Base-by-base conservation (phyloP, 345 rosid genomes). In the Syzygium aqueum region DNA sequence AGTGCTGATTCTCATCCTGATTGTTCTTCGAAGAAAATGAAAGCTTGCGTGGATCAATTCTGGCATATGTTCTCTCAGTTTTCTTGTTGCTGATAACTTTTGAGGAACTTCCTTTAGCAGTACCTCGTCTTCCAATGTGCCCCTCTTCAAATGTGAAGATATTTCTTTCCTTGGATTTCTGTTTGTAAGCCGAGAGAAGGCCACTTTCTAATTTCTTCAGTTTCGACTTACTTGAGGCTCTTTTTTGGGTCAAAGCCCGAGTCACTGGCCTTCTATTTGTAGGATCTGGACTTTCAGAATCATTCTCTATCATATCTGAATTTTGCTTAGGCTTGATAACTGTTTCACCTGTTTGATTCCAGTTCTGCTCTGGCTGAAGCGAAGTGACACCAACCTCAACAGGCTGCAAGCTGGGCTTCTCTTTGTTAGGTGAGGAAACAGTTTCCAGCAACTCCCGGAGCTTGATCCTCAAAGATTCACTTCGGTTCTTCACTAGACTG, bases 261-360 rank as follows among this genome's bases (percentile, higher is more conserved):
- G 97, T 95, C 88, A 92, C 91, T 61, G 96, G 96, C 88, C 95
- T 95, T 89, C 85, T 89, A 84, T 88, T 86, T 63, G 88, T 86
- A 87, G 63, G 87, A 84, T 91, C 92, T 83, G 95, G 95, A 90
- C 89, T 92, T 88, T 94, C 97, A 85, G 98, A 92, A 91, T 93
- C 99, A 85, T 94, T 92, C 94, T 96, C 99, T 84, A 94, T 94
- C 49, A 95, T 90, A 89, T 96, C 99, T 86, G 99, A 94, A 89
- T 85, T 88, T 88, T 92, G 93, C 86, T 90, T 90, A 78, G 89
- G 93, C 88, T 90, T 93, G 89, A 85, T 82, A 89, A 37, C 87
- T 84, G 84, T 87, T 87, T 89, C 93, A 85, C 51, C 85, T 30
- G 87, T 86, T 87, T 87, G 85, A 84, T 86, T 89, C 84, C 87